Evolutionary conservation across 2,329 filamentous ascomycete genomes (phyloP), one percentile per base, ranked within the genome.

Genomic region (Xylaria sp.): DNA sequence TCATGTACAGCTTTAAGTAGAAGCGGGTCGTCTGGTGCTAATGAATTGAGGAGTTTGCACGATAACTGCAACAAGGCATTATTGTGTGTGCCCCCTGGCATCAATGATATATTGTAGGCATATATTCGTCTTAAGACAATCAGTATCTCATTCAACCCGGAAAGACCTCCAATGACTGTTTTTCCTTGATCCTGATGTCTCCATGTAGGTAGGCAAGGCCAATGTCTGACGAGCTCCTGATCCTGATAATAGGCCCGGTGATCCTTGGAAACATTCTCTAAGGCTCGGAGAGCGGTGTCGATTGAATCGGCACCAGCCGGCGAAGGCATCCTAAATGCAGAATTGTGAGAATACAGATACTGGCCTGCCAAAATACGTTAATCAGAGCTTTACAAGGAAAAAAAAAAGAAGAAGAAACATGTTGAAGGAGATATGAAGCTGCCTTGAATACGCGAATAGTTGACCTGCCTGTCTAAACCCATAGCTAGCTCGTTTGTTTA

Each of bases 41-140:
- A 3, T 23, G 40, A 20, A 3, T 48, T 17, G 40, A 48, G 26
- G 10, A 15, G 7, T 15, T 20, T 33, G 26, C 26, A 48, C n/a
- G 57, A 33, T 10, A 59, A 17, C 15, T 44, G 15, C 40, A 48
- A 13, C 26, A 48, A 28, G 9, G 28, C 17, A 17, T 11, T 42
- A 2, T 59, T 11, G 15, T 31, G 17, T 6, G 5, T 13, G 17
- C 15, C 13, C 15, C 15, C n/a, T 53, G 17, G 26, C 26, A 33
- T 4, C 2, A 33, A 15, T 26, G 23, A n/a, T 36, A 4, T 11
- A 10, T 59, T 10, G 42, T 33, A 20, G 0, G 26, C 57, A 10
- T 46, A 59, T n/a, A 59, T 59, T 2, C 42, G 40, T 17, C 42
- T 46, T 26, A 59, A 36, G 17, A 59, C 42, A 17, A 48, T 33